A percentile compares a stretch with the other conserved stretches of the same genome.
These are phyloP conservation scores for Metschnikowia proteae DNA, from an alignment of 805 yeast species.

Conservation along the genomic window DNA sequence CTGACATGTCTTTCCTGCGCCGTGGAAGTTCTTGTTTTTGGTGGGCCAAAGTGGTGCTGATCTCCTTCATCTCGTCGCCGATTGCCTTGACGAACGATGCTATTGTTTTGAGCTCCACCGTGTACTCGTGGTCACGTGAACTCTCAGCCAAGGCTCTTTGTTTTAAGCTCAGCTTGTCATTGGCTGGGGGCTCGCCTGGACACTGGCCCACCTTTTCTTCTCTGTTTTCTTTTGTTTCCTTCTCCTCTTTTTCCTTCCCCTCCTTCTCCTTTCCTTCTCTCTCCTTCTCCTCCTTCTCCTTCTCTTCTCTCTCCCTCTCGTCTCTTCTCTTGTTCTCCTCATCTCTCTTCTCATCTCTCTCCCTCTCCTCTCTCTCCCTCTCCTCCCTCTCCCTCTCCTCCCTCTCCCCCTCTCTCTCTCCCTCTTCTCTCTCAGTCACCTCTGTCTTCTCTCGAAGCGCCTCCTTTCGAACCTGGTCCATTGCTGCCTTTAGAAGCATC, in stretches of 20 bases:
- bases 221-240: background rate
- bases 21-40: background rate
- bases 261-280: background rate
- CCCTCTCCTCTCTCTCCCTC: no score
- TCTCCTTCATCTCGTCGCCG: conserved; percentile 4
- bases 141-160: background rate
- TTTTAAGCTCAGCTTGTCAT: no score
- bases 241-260: no score
- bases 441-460: background rate
- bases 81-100: conserved; percentile 1
- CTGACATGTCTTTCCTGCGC: background rate
- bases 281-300: background rate
- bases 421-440: no score
- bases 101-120: background rate
- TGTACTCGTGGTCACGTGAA: background rate
- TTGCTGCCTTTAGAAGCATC: background rate
- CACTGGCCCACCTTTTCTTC: background rate
- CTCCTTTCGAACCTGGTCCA: background rate
- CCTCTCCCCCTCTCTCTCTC: no score
- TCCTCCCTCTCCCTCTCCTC: no score
- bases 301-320: background rate
- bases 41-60: conserved; percentile 2
- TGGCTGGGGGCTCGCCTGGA: background rate
- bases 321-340: background rate
- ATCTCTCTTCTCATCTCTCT: background rate